phyloP scores from a whole-genome alignment of 257 asterid species.

The Handroanthus guayacan region DNA sequence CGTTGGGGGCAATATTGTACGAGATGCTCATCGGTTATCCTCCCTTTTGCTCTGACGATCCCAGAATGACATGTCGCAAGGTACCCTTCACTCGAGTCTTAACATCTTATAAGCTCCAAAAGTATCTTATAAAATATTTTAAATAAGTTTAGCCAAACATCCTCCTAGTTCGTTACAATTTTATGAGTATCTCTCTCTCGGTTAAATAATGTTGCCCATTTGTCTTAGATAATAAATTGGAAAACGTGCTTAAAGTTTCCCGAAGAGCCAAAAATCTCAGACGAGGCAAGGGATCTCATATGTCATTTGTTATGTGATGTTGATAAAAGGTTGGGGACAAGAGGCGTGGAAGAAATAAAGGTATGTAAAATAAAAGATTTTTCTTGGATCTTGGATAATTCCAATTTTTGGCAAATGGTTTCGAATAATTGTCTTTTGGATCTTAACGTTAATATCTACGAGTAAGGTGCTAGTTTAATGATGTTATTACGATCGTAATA shows the following conservation, averaged over 20 bases:
- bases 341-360: slow-evolving; percentile 95
- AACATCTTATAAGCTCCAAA: too few species aligned
- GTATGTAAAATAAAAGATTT: slow-evolving; percentile 48
- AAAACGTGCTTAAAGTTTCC: slow-evolving; percentile 91
- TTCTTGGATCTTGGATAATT: too few species aligned
- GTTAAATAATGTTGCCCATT: slow-evolving; percentile 10
- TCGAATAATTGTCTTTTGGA: too few species aligned
- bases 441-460: too few species aligned
- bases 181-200: slow-evolving; percentile 7
- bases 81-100: slow-evolving; percentile 44
- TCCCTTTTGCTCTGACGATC: slow-evolving; percentile 98
- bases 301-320: slow-evolving; percentile 89
- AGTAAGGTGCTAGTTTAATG: background rate
- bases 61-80: slow-evolving; percentile 98
- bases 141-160: too few species aligned
- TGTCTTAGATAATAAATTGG: slow-evolving; percentile 87
- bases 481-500: slow-evolving; percentile 1
- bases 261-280: slow-evolving; percentile 85
- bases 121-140: too few species aligned
- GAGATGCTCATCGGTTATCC: slow-evolving; percentile 97
- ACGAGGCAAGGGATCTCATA: slow-evolving; percentile 88
- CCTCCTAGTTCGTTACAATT: background rate
- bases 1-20: slow-evolving; percentile 89
- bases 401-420: too few species aligned
- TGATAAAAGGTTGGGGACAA: slow-evolving; percentile 89